phyloP scores from a whole-genome alignment of 176 grass and related monocot species.

The Raddia guianensis region DNA sequence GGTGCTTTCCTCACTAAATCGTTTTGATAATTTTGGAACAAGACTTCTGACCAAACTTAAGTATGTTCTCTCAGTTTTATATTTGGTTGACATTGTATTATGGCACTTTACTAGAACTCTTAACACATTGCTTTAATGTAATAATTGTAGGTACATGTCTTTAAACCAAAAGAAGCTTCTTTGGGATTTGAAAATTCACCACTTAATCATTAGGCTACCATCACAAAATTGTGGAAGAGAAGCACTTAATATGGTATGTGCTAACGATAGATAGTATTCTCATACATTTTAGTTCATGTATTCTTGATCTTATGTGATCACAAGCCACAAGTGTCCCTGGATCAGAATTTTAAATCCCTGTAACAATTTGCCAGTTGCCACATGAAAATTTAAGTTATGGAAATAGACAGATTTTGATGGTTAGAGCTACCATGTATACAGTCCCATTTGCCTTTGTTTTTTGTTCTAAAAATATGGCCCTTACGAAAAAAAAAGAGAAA shows the following conservation, averaged over 20 bases:
- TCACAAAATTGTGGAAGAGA: constrained; percentile 58
- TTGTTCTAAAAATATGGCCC: not conserved
- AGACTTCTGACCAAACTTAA: constrained; percentile 82
- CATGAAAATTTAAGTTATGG: constrained; percentile 13
- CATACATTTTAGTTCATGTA: constrained; percentile 25
- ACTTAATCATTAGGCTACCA: constrained; percentile 62
- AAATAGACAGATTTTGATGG: constrained; percentile 12
- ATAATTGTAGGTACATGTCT: constrained; percentile 70
- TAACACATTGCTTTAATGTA: constrained; percentile 38
- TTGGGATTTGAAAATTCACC: constrained; percentile 79
- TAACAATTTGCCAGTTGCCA: not conserved
- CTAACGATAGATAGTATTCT: constrained; percentile 24
- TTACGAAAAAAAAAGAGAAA: constrained; percentile 14
- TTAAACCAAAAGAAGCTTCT: constrained; percentile 63
- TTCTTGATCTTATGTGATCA: constrained; percentile 14
- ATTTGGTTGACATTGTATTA: constrained; percentile 25
- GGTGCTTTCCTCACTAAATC: constrained; percentile 88
- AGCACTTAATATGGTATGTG: constrained; percentile 56
- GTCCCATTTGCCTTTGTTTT: constrained; percentile 1
- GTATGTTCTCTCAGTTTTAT: constrained; percentile 45
- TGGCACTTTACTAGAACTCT: constrained; percentile 36
- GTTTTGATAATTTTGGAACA: constrained; percentile 64
- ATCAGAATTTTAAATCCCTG: constrained; percentile 25
- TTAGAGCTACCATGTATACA: not conserved
- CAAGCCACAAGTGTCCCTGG: constrained; percentile 4